These are phyloP conservation scores for Termitomyces sp. DNA, from an alignment of 768 basidiomycete genomes.

Conservation along the genomic window DNA sequence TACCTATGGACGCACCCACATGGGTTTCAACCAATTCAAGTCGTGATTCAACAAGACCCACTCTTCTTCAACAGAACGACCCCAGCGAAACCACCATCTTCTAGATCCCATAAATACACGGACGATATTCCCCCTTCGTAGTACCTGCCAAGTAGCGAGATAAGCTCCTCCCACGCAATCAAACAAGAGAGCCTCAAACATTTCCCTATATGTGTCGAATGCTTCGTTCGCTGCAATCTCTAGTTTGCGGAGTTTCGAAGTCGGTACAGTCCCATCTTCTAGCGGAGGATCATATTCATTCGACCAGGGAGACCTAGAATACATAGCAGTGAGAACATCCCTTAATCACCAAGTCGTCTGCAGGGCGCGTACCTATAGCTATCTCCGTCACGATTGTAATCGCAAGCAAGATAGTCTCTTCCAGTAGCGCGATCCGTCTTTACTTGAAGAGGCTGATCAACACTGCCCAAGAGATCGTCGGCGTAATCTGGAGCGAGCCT, in stretches of 20 bases:
- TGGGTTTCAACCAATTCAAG: neutral
- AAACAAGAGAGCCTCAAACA: slow-evolving; percentile 44
- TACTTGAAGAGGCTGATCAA: slow-evolving; percentile 90
- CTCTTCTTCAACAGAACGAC: slow-evolving; percentile 96
- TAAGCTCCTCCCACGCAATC: neutral
- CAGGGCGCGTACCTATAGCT: slow-evolving; percentile 66
- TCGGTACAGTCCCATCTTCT: slow-evolving; percentile 86
- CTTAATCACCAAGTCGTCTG: neutral
- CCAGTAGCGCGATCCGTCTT: slow-evolving; percentile 77
- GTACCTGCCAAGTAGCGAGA: slow-evolving; percentile 52
- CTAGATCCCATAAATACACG: slow-evolving; percentile 97
- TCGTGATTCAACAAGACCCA: slow-evolving; percentile 29
- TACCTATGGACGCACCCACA: slow-evolving; percentile 37
- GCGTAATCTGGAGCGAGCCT: slow-evolving; percentile 88
- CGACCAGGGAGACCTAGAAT: slow-evolving; percentile 93
- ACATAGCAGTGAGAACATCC: slow-evolving; percentile 1
- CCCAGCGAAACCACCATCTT: slow-evolving; percentile 95
- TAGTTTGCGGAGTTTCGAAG: slow-evolving; percentile 80
- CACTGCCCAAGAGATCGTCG: slow-evolving; percentile 91
- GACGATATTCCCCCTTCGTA: slow-evolving; percentile 98
- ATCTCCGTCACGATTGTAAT: slow-evolving; percentile 91
- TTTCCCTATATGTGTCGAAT: slow-evolving; percentile 95
- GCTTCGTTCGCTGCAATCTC: slow-evolving; percentile 95
- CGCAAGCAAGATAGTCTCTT: slow-evolving; percentile 89
- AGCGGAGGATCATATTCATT: slow-evolving; percentile 92